These are phyloP conservation scores for Phytophthora fragariae DNA, from an alignment of 352 stramenopile genomes.

Conservation along the genomic window DNA sequence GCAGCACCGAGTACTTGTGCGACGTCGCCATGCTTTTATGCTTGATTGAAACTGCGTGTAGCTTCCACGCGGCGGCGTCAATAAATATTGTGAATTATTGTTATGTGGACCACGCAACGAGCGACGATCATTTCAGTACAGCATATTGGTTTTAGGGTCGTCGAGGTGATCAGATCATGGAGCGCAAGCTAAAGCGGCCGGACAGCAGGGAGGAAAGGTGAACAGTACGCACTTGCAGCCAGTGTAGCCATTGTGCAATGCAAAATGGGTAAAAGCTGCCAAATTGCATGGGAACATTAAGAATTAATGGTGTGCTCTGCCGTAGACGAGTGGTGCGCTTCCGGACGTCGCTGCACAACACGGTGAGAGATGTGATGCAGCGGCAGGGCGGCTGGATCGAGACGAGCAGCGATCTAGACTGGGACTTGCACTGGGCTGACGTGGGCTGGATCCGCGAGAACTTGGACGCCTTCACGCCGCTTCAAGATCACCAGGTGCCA, in stretches of 20 bases:
- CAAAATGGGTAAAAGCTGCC: neutral
- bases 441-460: slow-evolving; percentile 86
- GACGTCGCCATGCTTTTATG: slow-evolving; percentile 24
- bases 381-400: slow-evolving; percentile 68
- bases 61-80: slow-evolving; percentile 21
- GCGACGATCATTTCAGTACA: slow-evolving; percentile 6
- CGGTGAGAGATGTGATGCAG: slow-evolving; percentile 79
- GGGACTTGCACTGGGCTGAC: slow-evolving; percentile 89
- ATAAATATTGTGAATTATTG: too few species aligned
- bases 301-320: neutral
- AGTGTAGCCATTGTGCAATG: too few species aligned
- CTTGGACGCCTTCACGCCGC: slow-evolving; percentile 66
- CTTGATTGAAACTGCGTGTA: slow-evolving; percentile 3
- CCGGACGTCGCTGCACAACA: slow-evolving; percentile 78
- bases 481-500: slow-evolving; percentile 63
- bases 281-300: neutral
- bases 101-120: slow-evolving; percentile 10
- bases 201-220: slow-evolving; percentile 36
- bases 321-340: slow-evolving; percentile 50
- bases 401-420: slow-evolving; percentile 78
- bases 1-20: slow-evolving; percentile 94
- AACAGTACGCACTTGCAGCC: neutral
- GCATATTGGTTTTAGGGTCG: neutral
- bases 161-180: slow-evolving; percentile 4
- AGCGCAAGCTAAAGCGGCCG: slow-evolving; percentile 27